phyloP scores from a whole-genome alignment of 305 asterid genomes.

The Fraxinus xanthoxyloides region DNA sequence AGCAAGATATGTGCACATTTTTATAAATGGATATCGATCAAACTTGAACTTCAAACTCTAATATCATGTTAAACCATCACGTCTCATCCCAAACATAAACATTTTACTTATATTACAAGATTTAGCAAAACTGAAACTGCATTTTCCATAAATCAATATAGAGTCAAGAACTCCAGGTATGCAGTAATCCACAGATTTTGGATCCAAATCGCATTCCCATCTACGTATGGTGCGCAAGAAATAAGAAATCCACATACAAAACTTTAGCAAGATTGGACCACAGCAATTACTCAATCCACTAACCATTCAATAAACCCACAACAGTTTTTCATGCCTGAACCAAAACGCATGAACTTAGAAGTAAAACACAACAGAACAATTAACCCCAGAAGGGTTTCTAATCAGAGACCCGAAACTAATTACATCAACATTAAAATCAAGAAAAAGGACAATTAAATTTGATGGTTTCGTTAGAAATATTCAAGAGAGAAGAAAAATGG shows the following conservation, averaged over 20 bases:
- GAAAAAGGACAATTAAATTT: background rate
- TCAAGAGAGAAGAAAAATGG: background rate
- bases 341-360: constrained; percentile 1
- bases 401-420: background rate
- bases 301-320: background rate
- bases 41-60: background rate
- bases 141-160: background rate
- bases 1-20: background rate
- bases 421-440: background rate
- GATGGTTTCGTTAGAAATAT: background rate
- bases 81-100: background rate
- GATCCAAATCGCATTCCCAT: background rate
- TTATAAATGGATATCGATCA: background rate
- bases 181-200: background rate
- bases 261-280: background rate
- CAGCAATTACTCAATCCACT: background rate
- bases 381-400: background rate
- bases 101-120: background rate
- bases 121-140: background rate
- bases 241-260: background rate
- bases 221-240: background rate
- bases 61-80: background rate
- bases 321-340: background rate
- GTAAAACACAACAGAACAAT: constrained; percentile 18
- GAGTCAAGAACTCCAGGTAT: background rate